Percentiles rank a stretch among this genome's conserved stretches.
Evolutionary conservation across 257 asterid genomes (phyloP).

Genomic region (Solanum phureja): DNA sequence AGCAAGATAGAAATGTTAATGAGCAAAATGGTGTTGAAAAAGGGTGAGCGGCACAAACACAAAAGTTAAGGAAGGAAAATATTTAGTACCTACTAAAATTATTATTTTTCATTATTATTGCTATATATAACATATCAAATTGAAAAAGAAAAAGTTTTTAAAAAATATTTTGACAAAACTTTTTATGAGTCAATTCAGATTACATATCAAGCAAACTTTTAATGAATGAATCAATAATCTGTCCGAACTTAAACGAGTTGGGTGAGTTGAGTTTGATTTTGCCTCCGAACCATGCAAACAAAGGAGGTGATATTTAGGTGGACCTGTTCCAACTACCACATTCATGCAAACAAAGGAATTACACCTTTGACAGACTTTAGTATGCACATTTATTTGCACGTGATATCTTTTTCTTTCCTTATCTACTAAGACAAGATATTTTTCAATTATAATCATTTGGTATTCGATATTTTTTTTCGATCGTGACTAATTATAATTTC

Average conservation of each 20-base stretch:
- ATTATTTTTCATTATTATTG: too few relatives aligned
- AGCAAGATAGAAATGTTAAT: not conserved
- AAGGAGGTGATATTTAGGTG: not conserved
- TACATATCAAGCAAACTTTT: too few relatives aligned
- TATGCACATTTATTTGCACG: not conserved
- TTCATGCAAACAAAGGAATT: not conserved
- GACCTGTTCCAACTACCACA: not conserved
- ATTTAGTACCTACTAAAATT: not conserved
- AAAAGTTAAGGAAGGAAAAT: not conserved
- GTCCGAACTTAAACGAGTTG: fast-evolving
- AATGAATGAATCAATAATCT: too few relatives aligned
- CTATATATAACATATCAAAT: too few relatives aligned
- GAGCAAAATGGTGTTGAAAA: not conserved
- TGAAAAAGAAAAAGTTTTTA: too few relatives aligned
- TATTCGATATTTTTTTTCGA: not conserved
- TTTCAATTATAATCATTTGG: not conserved
- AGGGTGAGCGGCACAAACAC: not conserved
- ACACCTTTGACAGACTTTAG: not conserved
- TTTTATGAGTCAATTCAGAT: too few relatives aligned
- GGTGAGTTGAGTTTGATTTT: not conserved
- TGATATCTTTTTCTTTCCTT: not conserved
- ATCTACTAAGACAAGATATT: not conserved
- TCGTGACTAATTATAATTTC: not conserved
- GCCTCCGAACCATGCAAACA: not conserved
- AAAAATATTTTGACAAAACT: fast-evolving